Conservation (phyloP, 805 yeast genomes). For the Pichia paraexigua region DNA sequence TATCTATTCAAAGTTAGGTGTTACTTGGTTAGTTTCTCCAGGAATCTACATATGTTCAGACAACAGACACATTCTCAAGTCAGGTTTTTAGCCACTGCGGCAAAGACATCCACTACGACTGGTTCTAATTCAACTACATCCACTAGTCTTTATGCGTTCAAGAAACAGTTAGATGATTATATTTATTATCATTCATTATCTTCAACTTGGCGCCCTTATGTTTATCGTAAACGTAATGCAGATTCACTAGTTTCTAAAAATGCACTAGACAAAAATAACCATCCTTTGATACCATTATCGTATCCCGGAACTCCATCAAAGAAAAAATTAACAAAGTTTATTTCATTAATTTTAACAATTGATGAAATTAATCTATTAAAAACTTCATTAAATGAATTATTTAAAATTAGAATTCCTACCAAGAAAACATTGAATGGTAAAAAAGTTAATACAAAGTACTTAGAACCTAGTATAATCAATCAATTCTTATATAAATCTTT, state of each 20-base stretch:
- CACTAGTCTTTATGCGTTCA: conserved; percentile 15
- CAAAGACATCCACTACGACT: background rate
- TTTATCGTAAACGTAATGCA: conserved; percentile 21
- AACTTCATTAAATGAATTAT: conserved; percentile 14
- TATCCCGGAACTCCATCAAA: conserved; percentile 23
- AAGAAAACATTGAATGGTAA: background rate
- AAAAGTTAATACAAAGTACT: conserved; percentile 9
- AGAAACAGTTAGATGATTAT: conserved; percentile 25
- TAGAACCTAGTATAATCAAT: conserved; percentile 19
- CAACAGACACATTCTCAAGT: background rate
- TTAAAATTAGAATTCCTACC: conserved; percentile 7
- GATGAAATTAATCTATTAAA: conserved; percentile 21
- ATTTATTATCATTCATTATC: conserved; percentile 19
- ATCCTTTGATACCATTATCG: conserved; percentile 21
- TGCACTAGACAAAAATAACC: conserved; percentile 20
- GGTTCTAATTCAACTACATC: background rate
- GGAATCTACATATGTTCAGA: background rate
- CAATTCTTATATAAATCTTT: conserved; percentile 21
- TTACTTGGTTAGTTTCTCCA: background rate
- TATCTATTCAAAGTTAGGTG: background rate
- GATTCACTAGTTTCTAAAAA: conserved; percentile 15
- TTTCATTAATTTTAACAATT: conserved; percentile 15
- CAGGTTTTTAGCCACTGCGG: background rate
- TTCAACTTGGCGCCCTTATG: conserved; percentile 17
- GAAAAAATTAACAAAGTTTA: conserved; percentile 19